These are phyloP conservation scores for Oryza nivara DNA, from an alignment of 176 grass and related monocot genomes.

Conservation along the genomic window DNA sequence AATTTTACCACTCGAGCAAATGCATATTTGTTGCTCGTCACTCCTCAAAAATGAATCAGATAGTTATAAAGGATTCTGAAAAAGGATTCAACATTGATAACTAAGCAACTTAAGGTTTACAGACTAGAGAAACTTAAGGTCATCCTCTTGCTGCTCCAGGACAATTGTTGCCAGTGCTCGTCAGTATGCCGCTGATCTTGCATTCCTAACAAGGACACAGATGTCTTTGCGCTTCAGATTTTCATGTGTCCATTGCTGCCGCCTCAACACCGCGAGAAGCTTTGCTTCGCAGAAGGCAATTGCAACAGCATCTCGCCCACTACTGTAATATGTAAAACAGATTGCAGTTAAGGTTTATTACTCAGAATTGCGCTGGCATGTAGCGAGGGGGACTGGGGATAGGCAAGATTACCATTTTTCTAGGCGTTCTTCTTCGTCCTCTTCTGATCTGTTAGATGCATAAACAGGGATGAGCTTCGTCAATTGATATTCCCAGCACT, in stretches of 20 bases:
- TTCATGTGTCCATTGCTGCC: conserved; percentile 55
- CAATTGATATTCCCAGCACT: neutral
- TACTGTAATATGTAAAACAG: conserved; percentile 36
- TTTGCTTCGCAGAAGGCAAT: conserved; percentile 68
- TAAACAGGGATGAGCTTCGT: conserved; percentile 20
- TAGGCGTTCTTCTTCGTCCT: conserved; percentile 54
- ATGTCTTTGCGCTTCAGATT: conserved; percentile 47
- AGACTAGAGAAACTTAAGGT: conserved; percentile 64
- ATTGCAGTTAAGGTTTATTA: conserved; percentile 2
- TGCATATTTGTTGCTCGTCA: neutral
- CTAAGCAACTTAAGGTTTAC: neutral
- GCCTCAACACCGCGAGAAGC: conserved; percentile 61
- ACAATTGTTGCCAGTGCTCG: conserved; percentile 65
- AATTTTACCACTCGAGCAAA: too few relatives aligned
- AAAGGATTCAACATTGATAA: neutral
- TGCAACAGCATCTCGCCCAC: conserved; percentile 54
- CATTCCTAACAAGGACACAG: conserved; percentile 72
- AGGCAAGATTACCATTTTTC: conserved; percentile 57
- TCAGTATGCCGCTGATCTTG: conserved; percentile 60
- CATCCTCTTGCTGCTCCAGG: conserved; percentile 65
- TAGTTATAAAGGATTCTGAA: neutral
- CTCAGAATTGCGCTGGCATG: neutral
- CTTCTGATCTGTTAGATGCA: conserved; percentile 58
- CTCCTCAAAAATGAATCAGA: neutral
- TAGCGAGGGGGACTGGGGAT: neutral